Evolutionary conservation across 1,139 yeast genomes (phyloP), one percentile per base, ranked within the genome.

Genomic region (Kodamaea arcana): DNA sequence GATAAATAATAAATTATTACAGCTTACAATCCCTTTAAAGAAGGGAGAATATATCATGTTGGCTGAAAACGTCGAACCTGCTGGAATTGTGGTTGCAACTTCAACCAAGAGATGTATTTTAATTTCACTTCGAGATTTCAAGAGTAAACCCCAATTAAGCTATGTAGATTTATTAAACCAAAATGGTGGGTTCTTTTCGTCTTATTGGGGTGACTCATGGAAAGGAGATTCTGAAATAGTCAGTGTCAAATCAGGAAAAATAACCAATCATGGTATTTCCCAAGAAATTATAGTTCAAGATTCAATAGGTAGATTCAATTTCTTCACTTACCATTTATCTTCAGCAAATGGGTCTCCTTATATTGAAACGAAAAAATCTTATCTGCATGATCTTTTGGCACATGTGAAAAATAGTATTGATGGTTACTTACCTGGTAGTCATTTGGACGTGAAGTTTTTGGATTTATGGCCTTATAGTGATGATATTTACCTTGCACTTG

Each of bases 11-110:
- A 63, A 60, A 35, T 52, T 60, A 15, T 53, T 63, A 29, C 70
- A 68, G 35, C 46, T 62, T n/a, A 43, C 47, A 5, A 43, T 78
- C 20, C 64, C 62, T 4, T 52, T 80, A 13, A 50, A 58, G 8
- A 69, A 66, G 31, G 72, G 75, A 20, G 94, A 85, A 51, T 58
- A 58, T 32, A 65, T 86, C 17, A 75, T 79, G 1, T 53, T 69
- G 29, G 74, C 82, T 2, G 75, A 78, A 41, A 77, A 75, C 42
- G 70, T 81, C 12, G 90, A 83, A 45, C 92, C 94, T 0, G 79
- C 84, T 3, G 95, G 95, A 1, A 62, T 87, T 5, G 66, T 82
- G 1, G 55, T 84, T 9, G 75, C 88, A 4, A 86, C 96, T 0
- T 77, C 87, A 4, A 67, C 75, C 48, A 87, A 86, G 26, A 64